Evolutionary conservation across 495 filamentous ascomycete genomes (phyloP), one percentile per base, ranked within the genome.

Genomic region (Tuber magnatum): DNA sequence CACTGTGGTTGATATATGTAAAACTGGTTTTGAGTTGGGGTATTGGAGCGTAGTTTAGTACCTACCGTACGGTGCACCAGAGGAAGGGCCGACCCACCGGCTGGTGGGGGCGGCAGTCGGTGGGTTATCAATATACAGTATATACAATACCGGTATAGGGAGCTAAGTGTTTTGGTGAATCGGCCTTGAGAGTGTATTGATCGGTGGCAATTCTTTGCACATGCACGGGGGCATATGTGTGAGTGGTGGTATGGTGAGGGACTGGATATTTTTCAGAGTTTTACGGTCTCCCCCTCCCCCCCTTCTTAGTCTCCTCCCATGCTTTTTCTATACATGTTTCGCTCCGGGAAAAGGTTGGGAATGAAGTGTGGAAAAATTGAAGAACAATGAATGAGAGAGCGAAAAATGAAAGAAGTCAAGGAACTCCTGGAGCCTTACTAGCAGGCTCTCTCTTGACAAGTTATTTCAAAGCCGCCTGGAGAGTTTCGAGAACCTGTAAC

Each of bases 391-490:
- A 65, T 35, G 10, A 65, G 56, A 32, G n/a, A 32, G 28, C 28
- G 56, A 35, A 35, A 65, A 35, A 65, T 35, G 28, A 65, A 56
- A 65, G 56, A 65, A 65, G n/a, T 18, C 14, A 18, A 65, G 56
- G 56, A 65, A 32, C 12, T 65, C 28, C 56, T 3, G 35, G 56
- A 65, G 56, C 56, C 56, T 65, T 35, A 35, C 56, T 6, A 61
- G 32, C 12, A 14, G 32, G 16, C 28, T 65, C 56, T 8, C 28
- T 6, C 18, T 35, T 35, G 56, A 35, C 7, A 65, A 14, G 56
- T 43, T 80, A 80, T 75, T 93, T 94, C 80, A 93, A 86, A 79
- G 87, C 87, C 78, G 88, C 86, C 85, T 94, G 91, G 83, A 93
- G 88, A 84, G 86, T 89, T 88, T 92, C 90, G 76, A 92, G 84